Evolutionary conservation across 495 filamentous ascomycete species (phyloP).

Genomic region (Podospora sp.): DNA sequence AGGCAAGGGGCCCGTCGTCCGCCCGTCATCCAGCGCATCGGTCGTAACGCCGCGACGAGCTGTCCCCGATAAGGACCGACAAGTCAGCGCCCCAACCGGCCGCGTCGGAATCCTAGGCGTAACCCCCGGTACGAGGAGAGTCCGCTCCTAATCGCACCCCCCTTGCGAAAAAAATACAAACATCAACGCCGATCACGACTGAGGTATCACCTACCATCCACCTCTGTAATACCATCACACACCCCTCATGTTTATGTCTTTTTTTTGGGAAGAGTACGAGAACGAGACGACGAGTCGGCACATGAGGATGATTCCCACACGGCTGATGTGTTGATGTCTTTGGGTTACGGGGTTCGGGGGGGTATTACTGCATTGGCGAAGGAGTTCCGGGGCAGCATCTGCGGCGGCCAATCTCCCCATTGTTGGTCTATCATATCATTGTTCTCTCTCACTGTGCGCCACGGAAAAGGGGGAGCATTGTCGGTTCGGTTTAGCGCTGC

Average conservation of each 20-base stretch:
- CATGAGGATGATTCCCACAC: background rate
- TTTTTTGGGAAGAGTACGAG: background rate
- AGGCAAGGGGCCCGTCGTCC: conserved; percentile 3
- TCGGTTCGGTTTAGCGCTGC: background rate
- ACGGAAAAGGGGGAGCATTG: background rate
- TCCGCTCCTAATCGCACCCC: conserved; percentile 15
- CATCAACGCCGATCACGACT: background rate
- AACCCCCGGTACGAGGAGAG: conserved; percentile 16
- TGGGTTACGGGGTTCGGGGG: background rate
- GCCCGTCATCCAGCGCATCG: background rate
- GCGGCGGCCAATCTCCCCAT: background rate
- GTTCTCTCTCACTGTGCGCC: background rate
- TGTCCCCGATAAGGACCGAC: conserved; percentile 40
- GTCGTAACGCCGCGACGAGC: conserved; percentile 48
- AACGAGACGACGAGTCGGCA: background rate
- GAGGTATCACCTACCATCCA: too few species aligned
- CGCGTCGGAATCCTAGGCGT: conserved; percentile 15
- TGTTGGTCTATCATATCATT: background rate
- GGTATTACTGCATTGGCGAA: background rate
- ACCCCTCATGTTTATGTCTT: background rate
- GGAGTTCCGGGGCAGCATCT: background rate
- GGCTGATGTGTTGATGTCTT: background rate
- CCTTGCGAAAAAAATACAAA: background rate
- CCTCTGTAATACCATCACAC: background rate
- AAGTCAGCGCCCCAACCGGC: conserved; percentile 48